Base-by-base conservation (phyloP, 768 basidiomycete genomes). In the Xanthoconium purpureum region DNA sequence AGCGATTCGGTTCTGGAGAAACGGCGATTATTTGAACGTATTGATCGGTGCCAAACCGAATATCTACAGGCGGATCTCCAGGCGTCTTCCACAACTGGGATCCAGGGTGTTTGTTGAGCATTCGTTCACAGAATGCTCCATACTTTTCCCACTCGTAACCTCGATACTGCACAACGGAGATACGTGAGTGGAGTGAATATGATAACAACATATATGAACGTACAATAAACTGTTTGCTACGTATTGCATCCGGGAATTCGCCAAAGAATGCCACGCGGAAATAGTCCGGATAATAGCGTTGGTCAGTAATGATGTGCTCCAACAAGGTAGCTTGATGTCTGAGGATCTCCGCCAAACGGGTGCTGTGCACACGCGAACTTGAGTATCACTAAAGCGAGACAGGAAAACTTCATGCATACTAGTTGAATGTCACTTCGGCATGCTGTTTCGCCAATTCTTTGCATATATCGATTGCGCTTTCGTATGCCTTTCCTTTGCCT, bases 401-500 rank as follows among this genome's bases (percentile, higher is more conserved):
- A 20, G 14, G 3, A 18, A 13, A 57, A 42, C 39, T 17, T 30
- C 35, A 30, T 37, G 65, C 88, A 44, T 75, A 94, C 88, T 94
- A 94, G 70, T 95, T 91, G 77, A 90, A 96, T 7, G 94, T 93
- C 52, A 92, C 81, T 68, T 88, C 86, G 15, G 89, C 82, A 74
- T 98, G 95, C 69, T 98, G 94, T 57, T 77, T 84, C 14, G 88
- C 88, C 28, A 98, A 75, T 64, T 98, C 96, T 73, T 91, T 91
- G 75, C 92, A 95, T 47, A 98, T 89, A 46, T 92, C 89, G 55
- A 97, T 85, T 3, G 94, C 96, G 50, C 83, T 88, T 72, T 98
- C 96, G 84, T 93, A 98, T n/a, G 96, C 95, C 66, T 96, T 94
- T 11, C 95, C 96, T 72, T 94, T 91, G 48, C 92, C 93, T 94